phyloP scores from a whole-genome alignment of 768 basidiomycete species.

The Leccinellum luteum region DNA sequence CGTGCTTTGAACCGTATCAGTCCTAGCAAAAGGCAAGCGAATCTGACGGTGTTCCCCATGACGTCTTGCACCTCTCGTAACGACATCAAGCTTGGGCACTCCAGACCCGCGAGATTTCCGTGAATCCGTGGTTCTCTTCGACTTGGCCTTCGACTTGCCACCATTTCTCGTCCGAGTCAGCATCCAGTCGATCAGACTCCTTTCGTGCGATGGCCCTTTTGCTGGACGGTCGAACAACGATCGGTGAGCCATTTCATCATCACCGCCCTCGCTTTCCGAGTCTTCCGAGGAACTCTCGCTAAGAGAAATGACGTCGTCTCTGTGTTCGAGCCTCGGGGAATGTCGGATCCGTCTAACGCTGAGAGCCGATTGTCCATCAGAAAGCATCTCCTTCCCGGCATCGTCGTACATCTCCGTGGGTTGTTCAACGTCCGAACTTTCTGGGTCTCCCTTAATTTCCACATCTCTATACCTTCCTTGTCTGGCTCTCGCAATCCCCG shows the following conservation, averaged over 20 bases:
- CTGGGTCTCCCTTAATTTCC: conserved; percentile 60
- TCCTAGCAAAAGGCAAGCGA: conserved; percentile 34
- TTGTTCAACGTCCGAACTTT: conserved; percentile 48
- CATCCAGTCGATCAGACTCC: conserved; percentile 70
- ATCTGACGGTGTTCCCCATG: conserved; percentile 38
- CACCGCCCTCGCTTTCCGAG: conserved; percentile 19
- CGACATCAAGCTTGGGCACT: conserved; percentile 33
- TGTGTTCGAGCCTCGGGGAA: not conserved
- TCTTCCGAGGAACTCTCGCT: conserved; percentile 20
- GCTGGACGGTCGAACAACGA: conserved; percentile 29
- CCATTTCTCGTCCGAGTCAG: conserved; percentile 40
- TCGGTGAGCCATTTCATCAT: conserved; percentile 33
- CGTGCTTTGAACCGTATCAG: conserved; percentile 8
- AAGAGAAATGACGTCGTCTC: conserved; percentile 23
- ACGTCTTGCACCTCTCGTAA: conserved; percentile 36
- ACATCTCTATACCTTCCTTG: conserved; percentile 33
- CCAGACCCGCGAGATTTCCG: conserved; percentile 11
- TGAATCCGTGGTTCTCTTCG: conserved; percentile 11
- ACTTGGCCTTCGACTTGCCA: conserved; percentile 13
- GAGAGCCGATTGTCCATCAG: conserved; percentile 16
- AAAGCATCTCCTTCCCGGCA: conserved; percentile 6
- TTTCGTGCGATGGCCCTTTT: conserved; percentile 33
- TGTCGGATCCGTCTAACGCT: conserved; percentile 23
- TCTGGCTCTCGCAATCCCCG: conserved; percentile 50
- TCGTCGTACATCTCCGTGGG: not conserved